Conservation (phyloP, 495 filamentous ascomycete species). For the Hypoxylon lienhwacheense region DNA sequence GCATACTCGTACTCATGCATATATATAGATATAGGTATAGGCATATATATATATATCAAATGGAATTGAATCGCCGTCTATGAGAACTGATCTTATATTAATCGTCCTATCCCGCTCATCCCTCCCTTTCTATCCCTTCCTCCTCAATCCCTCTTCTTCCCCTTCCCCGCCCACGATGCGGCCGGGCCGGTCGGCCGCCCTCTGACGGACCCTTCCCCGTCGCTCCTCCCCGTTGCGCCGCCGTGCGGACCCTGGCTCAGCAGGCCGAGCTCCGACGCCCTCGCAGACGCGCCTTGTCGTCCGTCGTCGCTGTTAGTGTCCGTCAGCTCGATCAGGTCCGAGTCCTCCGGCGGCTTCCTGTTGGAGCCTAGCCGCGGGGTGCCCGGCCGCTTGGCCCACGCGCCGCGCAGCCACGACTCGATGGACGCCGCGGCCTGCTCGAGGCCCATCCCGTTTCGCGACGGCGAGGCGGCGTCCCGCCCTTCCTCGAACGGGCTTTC, state of each 20-base stretch:
- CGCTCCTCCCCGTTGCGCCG: conserved; percentile 41
- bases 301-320: conserved; percentile 61
- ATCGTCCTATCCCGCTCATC: background rate
- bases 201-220: conserved; percentile 35
- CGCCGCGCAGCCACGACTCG: conserved; percentile 84
- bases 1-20: conserved; percentile 7
- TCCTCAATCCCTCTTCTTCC: conserved; percentile 44
- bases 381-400: conserved; percentile 62
- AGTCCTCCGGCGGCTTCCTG: conserved; percentile 38
- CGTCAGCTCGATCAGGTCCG: conserved; percentile 85
- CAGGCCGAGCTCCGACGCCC: conserved; percentile 14
- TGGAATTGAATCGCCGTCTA: background rate
- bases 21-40: background rate
- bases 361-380: conserved; percentile 51
- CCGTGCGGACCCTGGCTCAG: conserved; percentile 22
- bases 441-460: conserved; percentile 50
- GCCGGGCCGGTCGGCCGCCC: conserved; percentile 24
- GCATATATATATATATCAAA: background rate
- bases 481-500: conserved; percentile 54
- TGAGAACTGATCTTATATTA: background rate
- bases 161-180: conserved; percentile 15
- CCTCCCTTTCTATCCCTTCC: background rate
- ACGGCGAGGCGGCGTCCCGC: conserved; percentile 39
- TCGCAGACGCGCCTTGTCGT: too few species aligned
- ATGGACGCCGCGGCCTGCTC: conserved; percentile 84